Evolutionary conservation across 176 grass and related monocot species (phyloP).

Genomic region (Phragmites australis): DNA sequence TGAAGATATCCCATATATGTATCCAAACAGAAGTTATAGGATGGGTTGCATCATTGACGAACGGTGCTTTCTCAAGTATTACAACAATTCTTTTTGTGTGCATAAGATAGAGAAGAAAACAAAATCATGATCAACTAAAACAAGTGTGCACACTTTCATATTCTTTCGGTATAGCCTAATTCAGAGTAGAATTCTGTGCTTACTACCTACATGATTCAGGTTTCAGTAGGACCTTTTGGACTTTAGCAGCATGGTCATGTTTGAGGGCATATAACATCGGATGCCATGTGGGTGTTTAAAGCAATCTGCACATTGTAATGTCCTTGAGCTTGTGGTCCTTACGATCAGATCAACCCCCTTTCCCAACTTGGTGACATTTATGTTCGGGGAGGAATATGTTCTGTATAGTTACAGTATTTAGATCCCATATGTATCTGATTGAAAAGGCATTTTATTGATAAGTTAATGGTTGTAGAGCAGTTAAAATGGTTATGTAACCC

Average conservation of each 20-base stretch:
- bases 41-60: no score
- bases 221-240: not conserved
- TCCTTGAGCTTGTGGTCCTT: not conserved
- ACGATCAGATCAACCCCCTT: not conserved
- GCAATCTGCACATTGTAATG: not conserved
- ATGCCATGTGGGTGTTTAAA: not conserved
- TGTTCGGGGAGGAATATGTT: constrained; percentile 4
- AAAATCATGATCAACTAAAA: not conserved
- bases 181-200: not conserved
- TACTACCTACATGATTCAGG: not conserved
- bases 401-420: not conserved
- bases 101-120: not conserved
- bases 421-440: not conserved
- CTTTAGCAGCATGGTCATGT: not conserved
- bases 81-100: not conserved
- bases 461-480: not conserved
- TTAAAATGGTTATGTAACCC: not conserved
- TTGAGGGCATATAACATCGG: not conserved
- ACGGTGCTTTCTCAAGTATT: not conserved
- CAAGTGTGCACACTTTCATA: not conserved
- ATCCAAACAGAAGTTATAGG: no score
- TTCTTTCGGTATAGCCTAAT: not conserved
- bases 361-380: not conserved
- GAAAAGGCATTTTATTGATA: constrained; percentile 8
- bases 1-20: no score